Conservation (phyloP, 345 rosid species). For the Microthlaspi erraticum region DNA sequence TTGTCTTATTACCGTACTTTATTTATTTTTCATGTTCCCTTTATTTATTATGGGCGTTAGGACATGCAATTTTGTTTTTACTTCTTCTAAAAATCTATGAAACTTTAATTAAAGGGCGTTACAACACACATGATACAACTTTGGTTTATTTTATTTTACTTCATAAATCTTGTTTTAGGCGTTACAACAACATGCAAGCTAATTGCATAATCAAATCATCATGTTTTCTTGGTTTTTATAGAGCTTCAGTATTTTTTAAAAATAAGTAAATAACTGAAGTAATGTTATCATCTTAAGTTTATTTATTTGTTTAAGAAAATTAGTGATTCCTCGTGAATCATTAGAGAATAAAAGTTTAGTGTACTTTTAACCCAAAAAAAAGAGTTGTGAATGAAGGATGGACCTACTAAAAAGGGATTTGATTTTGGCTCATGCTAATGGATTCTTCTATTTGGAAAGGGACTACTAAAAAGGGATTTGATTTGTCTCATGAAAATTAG, state of each 20-base stretch:
- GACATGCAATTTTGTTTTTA: constrained; percentile 35
- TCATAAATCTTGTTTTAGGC: constrained; percentile 16
- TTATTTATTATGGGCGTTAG: constrained; percentile 37
- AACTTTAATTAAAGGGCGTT: constrained; percentile 13
- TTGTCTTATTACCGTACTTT: constrained; percentile 13
- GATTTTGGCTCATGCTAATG: not conserved
- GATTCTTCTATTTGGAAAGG: not conserved
- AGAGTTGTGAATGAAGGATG: constrained; percentile 4
- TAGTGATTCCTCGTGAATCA: not conserved
- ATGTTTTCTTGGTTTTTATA: too few species aligned
- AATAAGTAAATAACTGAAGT: not conserved
- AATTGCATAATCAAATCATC: too few species aligned
- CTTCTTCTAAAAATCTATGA: not conserved
- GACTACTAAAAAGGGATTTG: not conserved
- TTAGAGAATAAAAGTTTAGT: not conserved
- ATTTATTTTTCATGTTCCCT: not conserved
- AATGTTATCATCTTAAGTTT: not conserved
- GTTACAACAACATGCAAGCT: constrained; percentile 7
- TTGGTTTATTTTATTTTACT: constrained; percentile 4
- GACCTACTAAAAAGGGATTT: constrained; percentile 14
- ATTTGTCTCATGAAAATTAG: constrained; percentile 5
- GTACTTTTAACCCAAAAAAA: too few species aligned
- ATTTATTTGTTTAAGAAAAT: not conserved
- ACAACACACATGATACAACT: not conserved
- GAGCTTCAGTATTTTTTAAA: too few species aligned